phyloP scores from a whole-genome alignment of 148 eudicot genomes.

The Heliosperma pusillum region DNA sequence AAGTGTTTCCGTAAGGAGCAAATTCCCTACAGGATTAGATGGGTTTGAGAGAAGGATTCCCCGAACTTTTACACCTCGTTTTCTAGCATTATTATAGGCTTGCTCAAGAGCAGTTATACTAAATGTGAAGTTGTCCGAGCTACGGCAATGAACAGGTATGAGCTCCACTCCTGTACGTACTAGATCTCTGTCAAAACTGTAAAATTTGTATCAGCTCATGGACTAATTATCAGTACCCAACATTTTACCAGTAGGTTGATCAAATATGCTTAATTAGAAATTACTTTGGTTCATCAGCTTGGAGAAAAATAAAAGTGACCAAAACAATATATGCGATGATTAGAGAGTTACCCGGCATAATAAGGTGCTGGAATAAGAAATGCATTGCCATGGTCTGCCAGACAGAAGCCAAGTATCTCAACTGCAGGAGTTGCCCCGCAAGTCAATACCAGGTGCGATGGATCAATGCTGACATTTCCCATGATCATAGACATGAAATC shows the following conservation, averaged over 20 bases:
- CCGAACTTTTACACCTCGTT: slow-evolving; percentile 61
- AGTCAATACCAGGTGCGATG: slow-evolving; percentile 72
- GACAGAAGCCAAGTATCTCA: slow-evolving; percentile 84
- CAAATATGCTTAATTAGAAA: background rate
- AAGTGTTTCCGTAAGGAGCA: slow-evolving; percentile 46
- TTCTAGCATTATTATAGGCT: slow-evolving; percentile 62
- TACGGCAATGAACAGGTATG: slow-evolving; percentile 68
- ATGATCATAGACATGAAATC: slow-evolving; percentile 68
- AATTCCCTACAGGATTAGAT: slow-evolving; percentile 72
- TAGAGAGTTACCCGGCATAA: slow-evolving; percentile 69
- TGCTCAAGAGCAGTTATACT: slow-evolving; percentile 56
- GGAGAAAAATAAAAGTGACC: background rate
- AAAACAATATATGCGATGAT: background rate
- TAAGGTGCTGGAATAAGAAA: slow-evolving; percentile 92
- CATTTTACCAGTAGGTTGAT: background rate
- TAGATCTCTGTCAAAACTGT: slow-evolving; percentile 72
- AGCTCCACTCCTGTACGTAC: slow-evolving; percentile 77
- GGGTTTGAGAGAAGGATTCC: slow-evolving; percentile 76
- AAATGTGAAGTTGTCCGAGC: slow-evolving; percentile 60
- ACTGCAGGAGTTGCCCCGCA: slow-evolving; percentile 87
- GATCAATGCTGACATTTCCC: slow-evolving; percentile 58
- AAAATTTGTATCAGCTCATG: slow-evolving; percentile 23
- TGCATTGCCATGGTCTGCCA: slow-evolving; percentile 86
- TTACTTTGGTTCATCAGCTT: background rate
- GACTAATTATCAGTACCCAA: background rate